Conservation (phyloP, 2,329 filamentous ascomycete species). For the Botrytis elliptica region DNA sequence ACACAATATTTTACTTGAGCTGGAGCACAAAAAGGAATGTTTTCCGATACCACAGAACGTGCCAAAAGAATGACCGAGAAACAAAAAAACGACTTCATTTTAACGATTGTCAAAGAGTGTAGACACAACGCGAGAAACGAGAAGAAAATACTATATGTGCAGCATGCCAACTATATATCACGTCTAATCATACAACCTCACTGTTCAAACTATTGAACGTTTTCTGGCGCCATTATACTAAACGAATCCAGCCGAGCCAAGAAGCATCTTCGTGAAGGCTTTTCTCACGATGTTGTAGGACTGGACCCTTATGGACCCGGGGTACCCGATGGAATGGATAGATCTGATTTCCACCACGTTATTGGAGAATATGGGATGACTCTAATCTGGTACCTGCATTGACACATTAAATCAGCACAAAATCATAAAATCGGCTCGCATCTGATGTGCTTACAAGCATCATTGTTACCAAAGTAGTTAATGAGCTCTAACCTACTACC, state of each 20-base stretch:
- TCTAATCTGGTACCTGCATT: background rate
- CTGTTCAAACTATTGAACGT: slow-evolving; percentile 5
- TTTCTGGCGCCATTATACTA: background rate
- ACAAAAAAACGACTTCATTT: slow-evolving; percentile 5
- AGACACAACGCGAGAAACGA: background rate
- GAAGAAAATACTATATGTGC: background rate
- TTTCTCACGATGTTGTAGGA: background rate
- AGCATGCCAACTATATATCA: background rate
- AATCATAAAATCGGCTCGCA: background rate
- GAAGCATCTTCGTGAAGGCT: background rate
- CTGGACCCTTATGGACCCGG: background rate
- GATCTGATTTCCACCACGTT: background rate
- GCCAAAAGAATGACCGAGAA: slow-evolving; percentile 8
- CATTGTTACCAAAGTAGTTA: background rate
- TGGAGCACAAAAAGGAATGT: slow-evolving; percentile 5
- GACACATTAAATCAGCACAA: background rate
- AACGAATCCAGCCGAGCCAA: background rate
- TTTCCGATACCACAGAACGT: slow-evolving; percentile 1
- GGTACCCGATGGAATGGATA: background rate
- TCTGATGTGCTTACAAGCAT: background rate
- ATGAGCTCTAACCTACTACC: background rate
- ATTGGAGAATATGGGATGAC: background rate
- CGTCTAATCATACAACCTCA: background rate
- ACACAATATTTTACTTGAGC: background rate
- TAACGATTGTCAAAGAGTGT: background rate